Conservation (phyloP, 2,329 filamentous ascomycete genomes). For the Neofusicoccum sp. region DNA sequence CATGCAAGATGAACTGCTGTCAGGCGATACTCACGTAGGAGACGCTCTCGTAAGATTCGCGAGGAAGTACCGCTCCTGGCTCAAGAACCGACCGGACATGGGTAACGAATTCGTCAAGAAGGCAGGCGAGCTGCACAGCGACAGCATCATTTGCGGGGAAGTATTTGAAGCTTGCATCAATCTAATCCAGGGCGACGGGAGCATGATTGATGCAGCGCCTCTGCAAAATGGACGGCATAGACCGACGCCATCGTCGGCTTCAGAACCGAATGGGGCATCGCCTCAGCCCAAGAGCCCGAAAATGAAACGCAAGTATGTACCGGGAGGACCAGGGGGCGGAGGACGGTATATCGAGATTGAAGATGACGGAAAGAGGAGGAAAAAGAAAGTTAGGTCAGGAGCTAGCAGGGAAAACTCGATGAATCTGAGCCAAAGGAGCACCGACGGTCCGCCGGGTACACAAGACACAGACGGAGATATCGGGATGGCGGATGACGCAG, state of each 20-base stretch:
- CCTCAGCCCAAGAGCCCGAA: neutral
- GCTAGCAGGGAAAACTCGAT: neutral
- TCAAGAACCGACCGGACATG: conserved; percentile 25
- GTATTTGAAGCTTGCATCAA: conserved; percentile 23
- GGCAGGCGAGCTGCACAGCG: conserved; percentile 30
- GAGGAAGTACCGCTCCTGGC: conserved; percentile 23
- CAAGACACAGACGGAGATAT: conserved; percentile 9
- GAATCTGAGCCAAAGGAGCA: neutral
- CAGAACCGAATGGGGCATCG: neutral
- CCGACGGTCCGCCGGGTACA: neutral
- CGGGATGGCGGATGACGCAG: conserved; percentile 2
- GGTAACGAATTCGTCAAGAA: conserved; percentile 32
- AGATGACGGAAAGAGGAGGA: neutral
- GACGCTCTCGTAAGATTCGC: conserved; percentile 43
- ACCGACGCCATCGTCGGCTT: neutral
- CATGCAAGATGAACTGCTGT: conserved; percentile 37
- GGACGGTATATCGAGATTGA: neutral
- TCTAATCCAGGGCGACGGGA: neutral
- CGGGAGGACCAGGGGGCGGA: conserved; percentile 2
- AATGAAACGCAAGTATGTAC: neutral
- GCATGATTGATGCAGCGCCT: neutral
- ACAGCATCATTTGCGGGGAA: conserved; percentile 29
- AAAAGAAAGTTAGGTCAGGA: neutral
- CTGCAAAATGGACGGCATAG: neutral
- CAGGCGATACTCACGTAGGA: conserved; percentile 32